Percentiles rank a stretch among this genome's conserved stretches.
Evolutionary conservation across 805 yeast species (phyloP).

Genomic region (Kazachstania bromeliacearum): DNA sequence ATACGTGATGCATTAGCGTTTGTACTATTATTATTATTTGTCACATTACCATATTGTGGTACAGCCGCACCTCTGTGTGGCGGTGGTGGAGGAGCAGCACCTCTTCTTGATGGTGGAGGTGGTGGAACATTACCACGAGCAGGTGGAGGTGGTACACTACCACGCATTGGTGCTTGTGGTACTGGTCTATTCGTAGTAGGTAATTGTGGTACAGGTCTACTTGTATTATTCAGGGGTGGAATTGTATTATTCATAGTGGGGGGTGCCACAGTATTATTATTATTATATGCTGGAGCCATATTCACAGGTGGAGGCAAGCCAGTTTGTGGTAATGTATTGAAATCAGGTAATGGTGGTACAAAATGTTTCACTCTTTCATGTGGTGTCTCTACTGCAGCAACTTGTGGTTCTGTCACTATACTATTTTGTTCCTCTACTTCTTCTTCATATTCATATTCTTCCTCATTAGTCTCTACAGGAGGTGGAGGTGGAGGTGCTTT

Average conservation of each 20-base stretch:
- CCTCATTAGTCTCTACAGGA: slow-evolving; percentile 12
- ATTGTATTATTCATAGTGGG: too few relatives aligned
- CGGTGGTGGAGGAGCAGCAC: slow-evolving; percentile 25
- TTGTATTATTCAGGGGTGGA: background rate
- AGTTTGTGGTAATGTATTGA: too few relatives aligned
- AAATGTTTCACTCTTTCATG: slow-evolving; percentile 14
- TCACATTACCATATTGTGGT: background rate
- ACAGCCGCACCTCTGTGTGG: slow-evolving; percentile 8
- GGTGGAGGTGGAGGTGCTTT: slow-evolving; percentile 40
- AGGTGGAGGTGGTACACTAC: slow-evolving; percentile 16
- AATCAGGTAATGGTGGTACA: slow-evolving; percentile 20
- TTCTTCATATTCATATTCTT: slow-evolving; percentile 6
- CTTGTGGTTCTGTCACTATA: background rate
- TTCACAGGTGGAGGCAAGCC: too few relatives aligned
- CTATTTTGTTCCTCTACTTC: slow-evolving; percentile 3
- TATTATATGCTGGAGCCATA: background rate
- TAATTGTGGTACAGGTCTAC: slow-evolving; percentile 16
- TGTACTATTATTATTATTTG: slow-evolving; percentile 1
- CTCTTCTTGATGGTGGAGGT: slow-evolving; percentile 26
- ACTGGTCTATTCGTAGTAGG: slow-evolving; percentile 15
- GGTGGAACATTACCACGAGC: slow-evolving; percentile 8
- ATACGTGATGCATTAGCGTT: slow-evolving; percentile 8
- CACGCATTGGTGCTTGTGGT: slow-evolving; percentile 13
- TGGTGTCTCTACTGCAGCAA: too few relatives aligned
- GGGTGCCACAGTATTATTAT: background rate